These are phyloP conservation scores for Fusarium paranaense DNA, from an alignment of 2,329 filamentous ascomycete species.

Conservation along the genomic window DNA sequence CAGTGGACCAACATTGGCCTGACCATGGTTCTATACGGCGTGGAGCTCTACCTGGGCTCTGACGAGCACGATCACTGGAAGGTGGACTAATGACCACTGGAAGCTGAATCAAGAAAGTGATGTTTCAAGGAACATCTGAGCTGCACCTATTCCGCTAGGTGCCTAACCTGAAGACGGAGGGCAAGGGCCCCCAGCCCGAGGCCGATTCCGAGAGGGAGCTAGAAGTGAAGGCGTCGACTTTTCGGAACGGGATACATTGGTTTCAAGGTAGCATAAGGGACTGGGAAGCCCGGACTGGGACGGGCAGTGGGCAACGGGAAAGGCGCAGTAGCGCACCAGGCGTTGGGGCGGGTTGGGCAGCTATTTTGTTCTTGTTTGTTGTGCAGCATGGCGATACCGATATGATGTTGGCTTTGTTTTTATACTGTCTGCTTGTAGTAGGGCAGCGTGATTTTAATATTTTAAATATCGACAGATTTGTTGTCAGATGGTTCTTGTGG, in stretches of 20 bases:
- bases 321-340: slow-evolving; percentile 42
- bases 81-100: slow-evolving; percentile 72
- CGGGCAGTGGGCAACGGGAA: slow-evolving; percentile 32
- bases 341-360: slow-evolving; percentile 47
- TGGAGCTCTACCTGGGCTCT: slow-evolving; percentile 89
- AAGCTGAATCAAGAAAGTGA: background rate
- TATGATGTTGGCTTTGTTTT: slow-evolving; percentile 40
- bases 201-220: slow-evolving; percentile 3
- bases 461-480: background rate
- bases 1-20: slow-evolving; percentile 92
- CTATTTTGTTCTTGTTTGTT: slow-evolving; percentile 35
- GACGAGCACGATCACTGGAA: slow-evolving; percentile 96
- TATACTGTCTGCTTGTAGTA: slow-evolving; percentile 29
- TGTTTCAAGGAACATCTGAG: background rate
- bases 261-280: slow-evolving; percentile 37
- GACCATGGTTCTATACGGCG: slow-evolving; percentile 89
- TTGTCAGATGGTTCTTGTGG: background rate
- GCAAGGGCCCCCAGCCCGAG: slow-evolving; percentile 11
- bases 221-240: slow-evolving; percentile 24
- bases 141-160: background rate
- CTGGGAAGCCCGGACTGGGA: slow-evolving; percentile 39
- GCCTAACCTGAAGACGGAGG: slow-evolving; percentile 15
- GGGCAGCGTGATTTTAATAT: slow-evolving; percentile 18
- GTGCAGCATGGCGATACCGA: slow-evolving; percentile 51
- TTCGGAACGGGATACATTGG: slow-evolving; percentile 29